Percentiles rank a stretch among this genome's conserved stretches.
phyloP scores from a whole-genome alignment of 2,329 filamentous ascomycete genomes.

The Akanthomyces lecanii region DNA sequence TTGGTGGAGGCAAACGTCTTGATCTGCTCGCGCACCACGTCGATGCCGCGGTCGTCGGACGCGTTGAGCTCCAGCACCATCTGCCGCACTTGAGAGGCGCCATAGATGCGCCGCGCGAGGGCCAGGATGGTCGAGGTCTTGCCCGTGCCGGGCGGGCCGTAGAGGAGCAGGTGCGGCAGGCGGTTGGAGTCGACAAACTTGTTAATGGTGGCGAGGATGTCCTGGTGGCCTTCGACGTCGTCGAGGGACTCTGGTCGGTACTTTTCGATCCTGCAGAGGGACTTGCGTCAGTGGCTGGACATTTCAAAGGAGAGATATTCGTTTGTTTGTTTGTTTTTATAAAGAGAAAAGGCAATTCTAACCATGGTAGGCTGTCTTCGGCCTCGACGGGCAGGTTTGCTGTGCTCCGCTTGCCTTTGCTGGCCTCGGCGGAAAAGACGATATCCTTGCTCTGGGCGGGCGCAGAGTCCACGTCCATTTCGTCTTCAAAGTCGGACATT shows the following conservation, averaged over 20 bases:
- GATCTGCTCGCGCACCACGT: slow-evolving; percentile 97
- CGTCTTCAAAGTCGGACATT: slow-evolving; percentile 57
- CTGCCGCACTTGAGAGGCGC: slow-evolving; percentile 85
- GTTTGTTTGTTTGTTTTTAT: too few relatives aligned
- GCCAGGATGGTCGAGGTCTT: slow-evolving; percentile 97
- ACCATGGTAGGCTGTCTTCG: slow-evolving; percentile 93
- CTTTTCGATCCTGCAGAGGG: slow-evolving; percentile 75
- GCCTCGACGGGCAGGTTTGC: slow-evolving; percentile 92
- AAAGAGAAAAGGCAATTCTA: slow-evolving; percentile 20
- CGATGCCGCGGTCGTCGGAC: slow-evolving; percentile 94
- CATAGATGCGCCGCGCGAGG: slow-evolving; percentile 89
- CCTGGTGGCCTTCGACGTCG: slow-evolving; percentile 94
- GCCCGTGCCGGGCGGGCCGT: slow-evolving; percentile 92
- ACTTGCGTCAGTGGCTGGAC: not conserved
- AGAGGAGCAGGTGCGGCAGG: slow-evolving; percentile 91
- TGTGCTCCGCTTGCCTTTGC: slow-evolving; percentile 86
- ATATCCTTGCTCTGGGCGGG: slow-evolving; percentile 45
- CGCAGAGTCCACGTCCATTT: slow-evolving; percentile 55
- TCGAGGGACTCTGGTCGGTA: slow-evolving; percentile 84
- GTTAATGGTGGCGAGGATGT: slow-evolving; percentile 96
- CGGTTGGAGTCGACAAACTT: slow-evolving; percentile 94
- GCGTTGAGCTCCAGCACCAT: slow-evolving; percentile 99
- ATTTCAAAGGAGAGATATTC: too few relatives aligned
- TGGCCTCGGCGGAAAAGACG: slow-evolving; percentile 69
- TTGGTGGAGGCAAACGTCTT: slow-evolving; percentile 98